Evolutionary conservation across 2,329 filamentous ascomycete species (phyloP).

Genomic region (Paecilomyces niveus): DNA sequence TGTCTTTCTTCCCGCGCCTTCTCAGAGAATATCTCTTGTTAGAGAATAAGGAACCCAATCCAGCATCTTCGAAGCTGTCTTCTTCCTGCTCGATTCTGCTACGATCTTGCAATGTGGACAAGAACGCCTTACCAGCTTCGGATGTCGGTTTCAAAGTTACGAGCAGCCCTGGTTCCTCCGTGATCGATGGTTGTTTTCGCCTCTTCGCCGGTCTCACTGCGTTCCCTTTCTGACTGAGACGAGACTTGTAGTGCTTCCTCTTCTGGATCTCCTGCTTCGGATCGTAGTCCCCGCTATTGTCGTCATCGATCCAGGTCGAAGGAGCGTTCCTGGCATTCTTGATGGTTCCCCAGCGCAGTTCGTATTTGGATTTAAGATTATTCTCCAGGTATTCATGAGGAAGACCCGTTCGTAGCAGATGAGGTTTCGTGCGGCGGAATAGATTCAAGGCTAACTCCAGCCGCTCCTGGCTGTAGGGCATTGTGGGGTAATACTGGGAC

Average conservation of each 20-base stretch:
- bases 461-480: conserved; percentile 3
- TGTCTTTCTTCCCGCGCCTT: not conserved
- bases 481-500: not conserved
- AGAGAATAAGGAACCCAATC: not conserved
- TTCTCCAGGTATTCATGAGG: conserved; percentile 8
- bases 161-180: not conserved
- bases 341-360: conserved; percentile 7
- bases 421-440: conserved; percentile 1
- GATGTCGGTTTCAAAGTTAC: not conserved
- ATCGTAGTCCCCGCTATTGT: conserved; percentile 28
- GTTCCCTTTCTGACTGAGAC: not conserved
- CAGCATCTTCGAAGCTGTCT: not conserved
- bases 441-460: conserved; percentile 3
- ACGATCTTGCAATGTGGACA: not conserved
- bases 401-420: conserved; percentile 19
- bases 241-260: not conserved
- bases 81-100: not conserved
- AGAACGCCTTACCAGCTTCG: not conserved
- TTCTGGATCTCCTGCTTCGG: conserved; percentile 5
- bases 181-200: not conserved
- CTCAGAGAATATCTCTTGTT: not conserved
- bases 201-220: not conserved
- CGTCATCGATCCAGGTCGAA: conserved; percentile 26
- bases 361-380: conserved; percentile 15
- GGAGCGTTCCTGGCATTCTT: not conserved